Evolutionary conservation across 2,329 filamentous ascomycete genomes (phyloP).

Genomic region (Zymoseptoria crescenta): DNA sequence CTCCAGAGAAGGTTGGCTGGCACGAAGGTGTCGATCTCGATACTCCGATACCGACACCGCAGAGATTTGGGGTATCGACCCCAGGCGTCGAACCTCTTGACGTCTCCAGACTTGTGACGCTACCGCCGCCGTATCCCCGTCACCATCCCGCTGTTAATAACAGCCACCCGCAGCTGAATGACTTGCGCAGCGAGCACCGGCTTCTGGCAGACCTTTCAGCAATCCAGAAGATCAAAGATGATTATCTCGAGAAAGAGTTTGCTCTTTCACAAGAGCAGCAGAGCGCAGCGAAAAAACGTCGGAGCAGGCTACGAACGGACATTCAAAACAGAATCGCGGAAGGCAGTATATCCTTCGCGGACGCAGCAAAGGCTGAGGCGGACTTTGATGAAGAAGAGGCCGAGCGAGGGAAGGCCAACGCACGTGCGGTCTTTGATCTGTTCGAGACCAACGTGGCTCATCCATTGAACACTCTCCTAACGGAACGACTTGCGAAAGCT

Average conservation of each 20-base stretch:
- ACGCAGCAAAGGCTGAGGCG: conserved; percentile 68
- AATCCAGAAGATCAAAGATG: conserved; percentile 49
- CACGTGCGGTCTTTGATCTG: conserved; percentile 72
- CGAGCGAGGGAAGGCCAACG: conserved; percentile 60
- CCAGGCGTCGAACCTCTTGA: conserved; percentile 49
- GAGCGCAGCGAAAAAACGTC: conserved; percentile 24
- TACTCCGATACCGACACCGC: conserved; percentile 28
- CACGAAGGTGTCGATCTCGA: conserved; percentile 39
- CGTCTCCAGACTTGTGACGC: conserved; percentile 81
- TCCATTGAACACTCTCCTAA: conserved; percentile 73
- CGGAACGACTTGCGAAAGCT: conserved; percentile 63
- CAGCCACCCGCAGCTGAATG: conserved; percentile 79
- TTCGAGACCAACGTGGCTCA: conserved; percentile 80
- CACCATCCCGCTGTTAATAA: conserved; percentile 96
- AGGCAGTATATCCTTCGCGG: conserved; percentile 72
- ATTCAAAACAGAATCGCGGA: conserved; percentile 71
- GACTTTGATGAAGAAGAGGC: conserved; percentile 66
- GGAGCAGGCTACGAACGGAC: conserved; percentile 32
- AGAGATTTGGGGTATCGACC: conserved; percentile 17
- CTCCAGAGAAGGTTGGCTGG: conserved; percentile 56
- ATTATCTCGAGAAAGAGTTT: conserved; percentile 25
- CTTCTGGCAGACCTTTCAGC: conserved; percentile 64
- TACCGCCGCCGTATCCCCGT: conserved; percentile 87
- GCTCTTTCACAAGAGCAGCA: conserved; percentile 40
- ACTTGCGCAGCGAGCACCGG: conserved; percentile 65